Base-by-base conservation (phyloP, 1,284 basidiomycete genomes). In the Stereum hirsutum region DNA sequence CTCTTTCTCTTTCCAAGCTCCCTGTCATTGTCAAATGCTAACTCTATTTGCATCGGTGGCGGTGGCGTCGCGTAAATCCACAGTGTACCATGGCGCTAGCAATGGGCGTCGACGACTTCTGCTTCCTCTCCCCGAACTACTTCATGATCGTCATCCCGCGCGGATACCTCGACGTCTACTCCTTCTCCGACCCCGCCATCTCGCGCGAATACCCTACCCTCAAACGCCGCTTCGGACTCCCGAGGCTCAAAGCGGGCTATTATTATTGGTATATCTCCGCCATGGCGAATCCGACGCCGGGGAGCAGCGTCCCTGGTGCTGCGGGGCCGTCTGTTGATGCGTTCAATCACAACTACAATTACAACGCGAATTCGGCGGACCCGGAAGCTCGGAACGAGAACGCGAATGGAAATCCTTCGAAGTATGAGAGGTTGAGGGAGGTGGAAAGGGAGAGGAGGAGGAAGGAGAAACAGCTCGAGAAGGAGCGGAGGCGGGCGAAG, bases 21-120 rank as follows among this genome's bases (percentile, higher is more conserved):
- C n/a, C n/a, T n/a, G n/a, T n/a, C n/a, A n/a, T n/a, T n/a, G n/a
- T n/a, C n/a, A n/a, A n/a, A n/a, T n/a, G n/a, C n/a, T n/a, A n/a
- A n/a, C 36, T n/a, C 24, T 8, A 27, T n/a, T 12, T n/a, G 37
- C 8, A 42, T 38, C 28, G 30, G 31, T 31, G 4, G 21, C 12
- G 43, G 17, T 17, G 17, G 11, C n/a, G n/a, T n/a, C n/a, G n/a
- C n/a, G n/a, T n/a, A n/a, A n/a, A n/a, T n/a, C n/a, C n/a, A n/a
- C 42, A 73, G 71, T 70, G 64, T 44, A 41, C 50, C 54, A 32
- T 59, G 68, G 54, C 41, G 50, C 59, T 26, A 54, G 57, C 24
- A 17, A 55, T 63, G 2, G 66, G 66, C 4, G 72, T 74, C 25
- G 70, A 74, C 45, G 74, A 76, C 45, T 74, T 74, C 42, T 68